These are phyloP conservation scores for Tolypocladium tundrense DNA, from an alignment of 2,329 filamentous ascomycete genomes.

Conservation along the genomic window DNA sequence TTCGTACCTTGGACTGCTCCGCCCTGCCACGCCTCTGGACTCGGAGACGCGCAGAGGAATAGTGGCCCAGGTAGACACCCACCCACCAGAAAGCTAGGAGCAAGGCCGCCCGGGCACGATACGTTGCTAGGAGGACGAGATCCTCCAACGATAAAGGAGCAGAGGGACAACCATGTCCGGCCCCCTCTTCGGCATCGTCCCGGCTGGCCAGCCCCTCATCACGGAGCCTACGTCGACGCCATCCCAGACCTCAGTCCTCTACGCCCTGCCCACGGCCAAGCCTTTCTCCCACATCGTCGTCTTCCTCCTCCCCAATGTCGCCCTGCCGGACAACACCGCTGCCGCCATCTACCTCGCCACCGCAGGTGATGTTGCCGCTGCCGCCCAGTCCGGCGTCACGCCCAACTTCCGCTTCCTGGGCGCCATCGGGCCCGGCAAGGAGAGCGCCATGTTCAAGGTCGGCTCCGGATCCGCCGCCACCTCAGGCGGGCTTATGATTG, in stretches of 20 bases:
- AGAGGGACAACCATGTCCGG: conserved; percentile 23
- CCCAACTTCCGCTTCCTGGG: conserved; percentile 75
- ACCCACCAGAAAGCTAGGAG: background rate
- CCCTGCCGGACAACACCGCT: conserved; percentile 64
- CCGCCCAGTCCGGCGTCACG: conserved; percentile 27
- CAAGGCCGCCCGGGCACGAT: background rate
- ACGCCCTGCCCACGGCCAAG: conserved; percentile 33
- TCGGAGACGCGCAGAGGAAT: background rate
- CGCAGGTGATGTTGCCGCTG: conserved; percentile 25
- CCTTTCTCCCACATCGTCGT: conserved; percentile 76
- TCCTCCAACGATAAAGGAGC: background rate
- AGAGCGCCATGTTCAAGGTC: conserved; percentile 83
- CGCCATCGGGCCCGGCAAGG: conserved; percentile 80
- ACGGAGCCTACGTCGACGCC: conserved; percentile 42
- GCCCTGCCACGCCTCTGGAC: background rate
- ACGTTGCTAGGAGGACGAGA: background rate
- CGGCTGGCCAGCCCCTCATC: conserved; percentile 48
- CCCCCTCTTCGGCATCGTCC: conserved; percentile 49
- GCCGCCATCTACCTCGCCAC: conserved; percentile 82
- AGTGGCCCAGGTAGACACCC: background rate
- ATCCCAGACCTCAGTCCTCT: conserved; percentile 45
- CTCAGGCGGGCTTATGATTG: conserved; percentile 55
- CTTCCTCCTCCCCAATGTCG: conserved; percentile 72
- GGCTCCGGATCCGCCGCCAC: conserved; percentile 19
- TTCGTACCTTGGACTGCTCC: background rate